A percentile compares a stretch with the other conserved stretches of the same genome.
Evolutionary conservation across 2,329 filamentous ascomycete genomes (phyloP).

Genomic region (Fusarium praegraminearum): DNA sequence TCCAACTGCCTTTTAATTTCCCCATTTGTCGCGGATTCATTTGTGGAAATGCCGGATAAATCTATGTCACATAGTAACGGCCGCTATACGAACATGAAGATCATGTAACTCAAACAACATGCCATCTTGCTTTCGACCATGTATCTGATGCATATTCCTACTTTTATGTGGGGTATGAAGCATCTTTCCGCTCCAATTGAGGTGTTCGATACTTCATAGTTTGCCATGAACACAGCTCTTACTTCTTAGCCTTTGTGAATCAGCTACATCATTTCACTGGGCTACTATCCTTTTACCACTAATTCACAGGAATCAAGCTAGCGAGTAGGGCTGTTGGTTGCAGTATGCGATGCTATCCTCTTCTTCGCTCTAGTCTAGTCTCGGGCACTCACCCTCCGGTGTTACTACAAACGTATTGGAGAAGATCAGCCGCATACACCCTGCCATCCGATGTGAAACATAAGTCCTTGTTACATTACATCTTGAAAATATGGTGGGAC

Average conservation of each 20-base stretch:
- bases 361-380: neutral
- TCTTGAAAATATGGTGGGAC: neutral
- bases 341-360: neutral
- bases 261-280: neutral
- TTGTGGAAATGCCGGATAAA: neutral
- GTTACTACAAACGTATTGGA: neutral
- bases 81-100: neutral
- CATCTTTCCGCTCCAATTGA: neutral
- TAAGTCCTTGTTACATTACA: neutral
- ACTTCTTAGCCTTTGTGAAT: no score
- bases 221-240: neutral
- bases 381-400: neutral
- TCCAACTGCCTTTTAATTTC: no score
- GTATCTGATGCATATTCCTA: fast-evolving
- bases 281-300: neutral
- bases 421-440: neutral
- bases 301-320: neutral
- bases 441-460: neutral
- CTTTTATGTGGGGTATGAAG: neutral
- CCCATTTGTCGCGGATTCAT: no score
- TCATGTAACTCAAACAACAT: neutral
- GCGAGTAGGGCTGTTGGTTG: neutral
- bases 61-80: neutral
- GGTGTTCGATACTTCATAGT: fast-evolving
- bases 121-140: neutral